Base-by-base conservation (phyloP, 257 asterid genomes). In the Catharanthus roseus region DNA sequence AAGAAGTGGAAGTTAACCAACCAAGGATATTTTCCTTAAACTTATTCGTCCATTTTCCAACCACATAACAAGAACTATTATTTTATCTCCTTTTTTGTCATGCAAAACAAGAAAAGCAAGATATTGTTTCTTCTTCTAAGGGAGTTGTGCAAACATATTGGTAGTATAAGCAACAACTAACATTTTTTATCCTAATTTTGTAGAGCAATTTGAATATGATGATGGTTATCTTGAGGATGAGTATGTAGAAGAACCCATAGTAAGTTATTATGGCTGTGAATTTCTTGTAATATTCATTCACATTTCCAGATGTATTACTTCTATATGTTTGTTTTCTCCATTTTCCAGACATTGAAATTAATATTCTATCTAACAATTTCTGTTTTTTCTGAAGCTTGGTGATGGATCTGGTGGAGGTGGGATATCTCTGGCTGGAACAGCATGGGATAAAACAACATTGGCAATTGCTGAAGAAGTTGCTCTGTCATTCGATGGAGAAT, bases 401-500 rank as follows among this genome's bases (percentile, higher is more conserved):
- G 98, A 93, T 82, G 98, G 97, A 71, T 84, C 88, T 41, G 97
- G 90, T 72, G 97, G 98, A 67, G 96, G 95, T 71, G 98, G 97
- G 73, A 73, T 86, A 67, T 81, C 83, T 67, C 93, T 92, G 12
- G 90, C 95, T 19, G 98, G 96, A 65, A 85, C 90, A 63, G 47
- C 24, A 6, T 90, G 98, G 98, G 97, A 93, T 81, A 86, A 81
- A 81, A 82, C 68, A 34, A 90, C 92, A 38, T 77, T 87, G 61
- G 85, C 82, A 65, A 85, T 93, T 70, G 97, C 93, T 63, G 92
- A 88, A 81, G 89, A 89, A 79, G 97, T 90, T 79, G 81, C 78
- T 70, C 68, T 74, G 60, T 88, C 95, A 13, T 93, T 93, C 53
- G 83, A 81, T 71, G 95, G 95, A 44, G 97, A 90, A 70, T 67